Base-by-base conservation (phyloP, 768 basidiomycete genomes). In the Tulasnella sp. region DNA sequence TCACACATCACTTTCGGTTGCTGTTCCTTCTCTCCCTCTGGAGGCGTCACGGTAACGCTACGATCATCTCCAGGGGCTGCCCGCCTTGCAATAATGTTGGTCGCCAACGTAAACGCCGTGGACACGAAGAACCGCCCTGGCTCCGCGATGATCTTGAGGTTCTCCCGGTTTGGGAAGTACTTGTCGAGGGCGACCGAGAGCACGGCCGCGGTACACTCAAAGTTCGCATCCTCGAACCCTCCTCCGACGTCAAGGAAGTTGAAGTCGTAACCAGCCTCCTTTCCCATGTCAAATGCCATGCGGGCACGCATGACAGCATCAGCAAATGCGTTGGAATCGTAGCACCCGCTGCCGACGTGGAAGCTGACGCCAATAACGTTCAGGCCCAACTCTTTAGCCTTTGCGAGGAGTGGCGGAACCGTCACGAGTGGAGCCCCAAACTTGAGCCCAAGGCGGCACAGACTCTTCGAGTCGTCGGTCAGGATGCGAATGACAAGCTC, bases 331-430 rank as follows among this genome's bases (percentile, higher is more conserved):
- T 90, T 88, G 28, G 97, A 92, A 86, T 99, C 97, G 85, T 96
- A 98, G 86, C 96, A 97, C 3, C 98, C 98, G 82, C 94, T 96
- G 6, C 98, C 98, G 72, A 99, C 98, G 85, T 99, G 98, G 90
- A 99, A 99, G 86, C 94, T 95, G 80, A 98, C 94, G 28, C 98
- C 98, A 58, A 98, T 89, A 78, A 99, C 96, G 84, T 96, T 90
- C 77, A 99, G 89, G 44, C 88, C 86, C 40, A 98, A 89, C 83
- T 94, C 92, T 82, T 89, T 89, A 1, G 97, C 98, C 83, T 92
- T 94, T 20, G 88, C 87, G 77, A 99, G 89, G 31, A 99, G 90
- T 20, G 88, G 89, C 3, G 94, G 94, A 31, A 98, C 96, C 20
- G 91, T 89, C 37, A 87, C 88, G 72, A 99, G 89, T 0, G 96